A percentile compares a stretch with the other conserved stretches of the same genome.
Evolutionary conservation across 768 basidiomycete species (phyloP).

Genomic region (Solioccasus polychromus): DNA sequence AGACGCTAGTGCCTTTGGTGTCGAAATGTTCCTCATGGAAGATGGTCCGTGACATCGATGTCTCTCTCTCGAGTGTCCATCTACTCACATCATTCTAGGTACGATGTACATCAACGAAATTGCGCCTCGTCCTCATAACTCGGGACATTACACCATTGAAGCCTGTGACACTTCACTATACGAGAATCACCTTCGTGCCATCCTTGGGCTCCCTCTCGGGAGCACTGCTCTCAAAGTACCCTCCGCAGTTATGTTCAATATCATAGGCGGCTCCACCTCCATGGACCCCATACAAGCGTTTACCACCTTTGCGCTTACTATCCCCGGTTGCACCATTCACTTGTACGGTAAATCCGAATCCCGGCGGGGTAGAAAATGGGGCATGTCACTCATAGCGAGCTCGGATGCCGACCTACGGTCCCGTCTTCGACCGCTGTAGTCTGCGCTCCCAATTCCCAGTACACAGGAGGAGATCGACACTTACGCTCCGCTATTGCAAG

Average conservation of each 20-base stretch:
- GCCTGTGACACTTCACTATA: constrained; percentile 96
- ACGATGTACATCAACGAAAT: constrained; percentile 90
- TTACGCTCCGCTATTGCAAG: constrained; percentile 47
- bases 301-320: constrained; percentile 55
- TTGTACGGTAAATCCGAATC: constrained; percentile 93
- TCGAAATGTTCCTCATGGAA: constrained; percentile 94
- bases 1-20: constrained; percentile 94
- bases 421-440: constrained; percentile 72
- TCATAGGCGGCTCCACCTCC: constrained; percentile 78
- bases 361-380: constrained; percentile 97
- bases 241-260: constrained; percentile 88
- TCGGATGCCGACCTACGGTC: constrained; percentile 72
- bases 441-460: constrained; percentile 48
- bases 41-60: constrained; percentile 55
- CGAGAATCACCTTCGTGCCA: constrained; percentile 94
- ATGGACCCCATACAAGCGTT: constrained; percentile 58
- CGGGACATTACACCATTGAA: constrained; percentile 98
- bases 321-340: constrained; percentile 79
- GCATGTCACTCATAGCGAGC: constrained; percentile 83
- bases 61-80: neutral
- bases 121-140: constrained; percentile 97
- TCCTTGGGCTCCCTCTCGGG: constrained; percentile 86
- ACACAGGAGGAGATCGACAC: constrained; percentile 46
- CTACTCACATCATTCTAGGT: constrained; percentile 40
- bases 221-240: constrained; percentile 86